Conservation (phyloP, 1,284 basidiomycete genomes). For the Waitea zeae region DNA sequence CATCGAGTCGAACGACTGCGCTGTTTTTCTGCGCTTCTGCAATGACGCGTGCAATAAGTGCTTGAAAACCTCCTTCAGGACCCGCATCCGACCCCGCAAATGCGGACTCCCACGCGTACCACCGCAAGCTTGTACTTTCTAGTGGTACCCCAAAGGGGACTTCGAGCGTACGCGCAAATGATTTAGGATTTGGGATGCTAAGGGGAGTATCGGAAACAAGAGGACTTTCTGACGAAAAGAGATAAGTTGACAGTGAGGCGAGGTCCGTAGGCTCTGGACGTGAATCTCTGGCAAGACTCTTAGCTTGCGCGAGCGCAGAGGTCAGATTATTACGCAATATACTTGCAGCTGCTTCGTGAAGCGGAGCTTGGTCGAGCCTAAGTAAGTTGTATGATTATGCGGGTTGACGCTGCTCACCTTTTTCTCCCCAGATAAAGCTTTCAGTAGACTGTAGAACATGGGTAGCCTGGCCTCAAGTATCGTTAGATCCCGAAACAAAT, state of each 20-base stretch:
- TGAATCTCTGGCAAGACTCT: neutral
- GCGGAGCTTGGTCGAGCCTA: no score
- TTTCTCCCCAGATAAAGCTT: neutral
- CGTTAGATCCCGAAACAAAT: no score
- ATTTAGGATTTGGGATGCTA: neutral
- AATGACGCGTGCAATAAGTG: conserved; percentile 2
- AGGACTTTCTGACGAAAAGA: neutral
- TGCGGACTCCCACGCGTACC: conserved; percentile 3
- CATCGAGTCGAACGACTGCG: neutral
- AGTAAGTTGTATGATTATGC: no score
- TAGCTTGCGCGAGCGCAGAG: no score
- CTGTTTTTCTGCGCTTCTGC: conserved; percentile 1
- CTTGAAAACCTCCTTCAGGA: conserved; percentile 6
- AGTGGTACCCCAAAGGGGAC: conserved; percentile 2
- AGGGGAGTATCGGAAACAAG: neutral
- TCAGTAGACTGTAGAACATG: conserved; percentile 1
- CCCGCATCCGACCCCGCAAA: conserved; percentile 5
- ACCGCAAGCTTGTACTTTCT: conserved; percentile 2
- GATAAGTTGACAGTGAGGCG: neutral
- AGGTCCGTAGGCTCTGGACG: neutral
- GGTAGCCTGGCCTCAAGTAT: no score
- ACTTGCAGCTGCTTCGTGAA: no score
- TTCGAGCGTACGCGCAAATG: conserved; percentile 3
- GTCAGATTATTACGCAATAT: no score
- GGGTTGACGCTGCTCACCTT: no score